A percentile compares a stretch with the other conserved stretches of the same genome.
These are phyloP conservation scores for Quercus phellos DNA, from an alignment of 331 rosid species.

Conservation along the genomic window DNA sequence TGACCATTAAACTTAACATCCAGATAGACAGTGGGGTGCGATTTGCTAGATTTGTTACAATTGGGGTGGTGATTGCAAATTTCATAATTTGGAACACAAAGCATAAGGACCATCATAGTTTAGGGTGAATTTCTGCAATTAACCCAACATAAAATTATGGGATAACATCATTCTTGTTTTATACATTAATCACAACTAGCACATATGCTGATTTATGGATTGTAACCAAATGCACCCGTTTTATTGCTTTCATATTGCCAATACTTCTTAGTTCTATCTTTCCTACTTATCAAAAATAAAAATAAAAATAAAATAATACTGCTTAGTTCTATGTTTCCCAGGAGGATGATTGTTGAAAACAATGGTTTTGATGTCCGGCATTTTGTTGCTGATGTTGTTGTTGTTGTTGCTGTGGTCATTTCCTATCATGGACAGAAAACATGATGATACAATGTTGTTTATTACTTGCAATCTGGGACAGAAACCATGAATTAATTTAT, in stretches of 20 bases:
- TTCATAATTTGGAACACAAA: too few relatives aligned
- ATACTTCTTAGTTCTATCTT: neutral
- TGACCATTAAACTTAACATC: too few relatives aligned
- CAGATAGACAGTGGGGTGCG: too few relatives aligned
- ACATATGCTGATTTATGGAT: neutral
- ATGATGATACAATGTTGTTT: neutral
- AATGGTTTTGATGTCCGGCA: neutral
- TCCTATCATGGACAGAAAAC: neutral
- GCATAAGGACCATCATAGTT: too few relatives aligned
- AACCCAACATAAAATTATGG: neutral
- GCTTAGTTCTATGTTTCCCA: neutral
- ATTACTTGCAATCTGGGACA: neutral
- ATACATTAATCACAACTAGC: neutral
- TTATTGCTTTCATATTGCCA: neutral
- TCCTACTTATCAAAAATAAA: neutral
- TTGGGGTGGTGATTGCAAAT: too few relatives aligned
- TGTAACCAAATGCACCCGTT: neutral
- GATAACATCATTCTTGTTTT: neutral
- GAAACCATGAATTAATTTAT: neutral
- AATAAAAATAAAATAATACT: too few relatives aligned
- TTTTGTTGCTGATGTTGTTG: neutral
- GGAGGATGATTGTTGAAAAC: neutral
- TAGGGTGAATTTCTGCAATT: too few relatives aligned
- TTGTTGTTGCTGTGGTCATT: neutral
- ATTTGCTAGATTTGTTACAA: too few relatives aligned